Conservation (phyloP, 345 rosid genomes). For the Lumnitzera racemosa region DNA sequence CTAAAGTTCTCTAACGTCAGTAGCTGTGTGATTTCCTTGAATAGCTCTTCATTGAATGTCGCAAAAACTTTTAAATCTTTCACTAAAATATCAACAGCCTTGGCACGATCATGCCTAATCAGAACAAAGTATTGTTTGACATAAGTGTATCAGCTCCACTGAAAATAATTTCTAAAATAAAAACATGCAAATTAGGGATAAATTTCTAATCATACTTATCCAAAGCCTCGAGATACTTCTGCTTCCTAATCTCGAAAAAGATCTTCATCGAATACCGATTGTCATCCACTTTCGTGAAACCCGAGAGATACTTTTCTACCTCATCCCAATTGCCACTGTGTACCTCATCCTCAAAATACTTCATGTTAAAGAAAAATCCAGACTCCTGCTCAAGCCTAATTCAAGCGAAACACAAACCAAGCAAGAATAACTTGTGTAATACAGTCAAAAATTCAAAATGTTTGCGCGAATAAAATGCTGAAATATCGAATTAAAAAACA, state of each 20-base stretch:
- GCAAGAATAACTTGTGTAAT: slow-evolving; percentile 8
- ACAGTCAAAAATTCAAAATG: neutral
- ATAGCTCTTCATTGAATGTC: slow-evolving; percentile 92
- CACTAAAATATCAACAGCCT: slow-evolving; percentile 89
- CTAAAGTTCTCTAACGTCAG: slow-evolving; percentile 88
- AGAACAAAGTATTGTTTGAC: slow-evolving; percentile 6
- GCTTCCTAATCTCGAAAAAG: slow-evolving; percentile 98
- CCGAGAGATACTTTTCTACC: slow-evolving; percentile 94
- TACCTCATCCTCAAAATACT: slow-evolving; percentile 98
- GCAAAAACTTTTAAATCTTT: slow-evolving; percentile 97
- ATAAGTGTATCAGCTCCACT: slow-evolving; percentile 4
- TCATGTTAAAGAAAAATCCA: slow-evolving; percentile 98
- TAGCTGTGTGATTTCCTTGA: slow-evolving; percentile 93
- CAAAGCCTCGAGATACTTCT: slow-evolving; percentile 97
- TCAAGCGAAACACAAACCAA: neutral
- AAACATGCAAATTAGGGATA: neutral
- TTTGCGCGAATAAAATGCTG: neutral
- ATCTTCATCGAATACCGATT: slow-evolving; percentile 98
- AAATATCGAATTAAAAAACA: neutral
- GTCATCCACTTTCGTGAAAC: slow-evolving; percentile 96
- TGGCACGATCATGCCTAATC: slow-evolving; percentile 83
- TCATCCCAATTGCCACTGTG: slow-evolving; percentile 98
- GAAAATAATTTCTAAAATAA: neutral
- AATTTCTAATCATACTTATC: slow-evolving; percentile 56
- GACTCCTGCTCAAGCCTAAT: slow-evolving; percentile 97